Evolutionary conservation across 148 eudicot species (phyloP), one percentile per base, ranked within the genome.

Genomic region (Rhododendron williamsianum): DNA sequence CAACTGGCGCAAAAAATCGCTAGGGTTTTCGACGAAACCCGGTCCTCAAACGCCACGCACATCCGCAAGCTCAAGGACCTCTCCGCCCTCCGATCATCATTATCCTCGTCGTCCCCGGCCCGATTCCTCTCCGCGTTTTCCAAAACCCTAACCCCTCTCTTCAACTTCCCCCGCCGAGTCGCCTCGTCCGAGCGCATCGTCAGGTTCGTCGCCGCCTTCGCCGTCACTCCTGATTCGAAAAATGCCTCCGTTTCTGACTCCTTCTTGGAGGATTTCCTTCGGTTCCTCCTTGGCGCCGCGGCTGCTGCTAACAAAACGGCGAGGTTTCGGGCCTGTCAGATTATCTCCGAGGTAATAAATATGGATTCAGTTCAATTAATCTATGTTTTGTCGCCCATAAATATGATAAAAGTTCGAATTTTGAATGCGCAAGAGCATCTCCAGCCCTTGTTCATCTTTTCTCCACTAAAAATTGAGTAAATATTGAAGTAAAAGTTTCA

Each of bases 1-100:
- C 85, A 33, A 84, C 27, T 92, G 76, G 87, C 83, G 10, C 83
- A 41, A 0, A 94, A 91, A 83, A 92, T 97, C 48, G 92, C 93
- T 4, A 89, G 69, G 72, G 76, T 94, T 38, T 79, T 97, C 0
- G 94, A 95, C 63, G 99, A 97, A 60, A 81, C 86, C 18, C 87
- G 89, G 80, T 78, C 84, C 27, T 94, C 99, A 0, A 81, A 92
- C 86, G 99, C 99, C 36, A 90, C 91, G 3, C 98, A 97, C 91
- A 87, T 90, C 45, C 93, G 98, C 19, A 97, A 97, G 86, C 98
- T 95, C 82, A 97, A 93, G 84, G 99, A 97, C 48, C 93, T 97
- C 45, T 79, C 91, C 4, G 77, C 85, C 74, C 98, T 97, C 86
- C 91, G 89, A 86, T 89, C 92, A 11, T 89, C 92, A 4, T 69